A percentile compares a stretch with the other conserved stretches of the same genome.
These are phyloP conservation scores for Lyophyllum semitale DNA, from an alignment of 768 basidiomycete genomes.

Conservation along the genomic window DNA sequence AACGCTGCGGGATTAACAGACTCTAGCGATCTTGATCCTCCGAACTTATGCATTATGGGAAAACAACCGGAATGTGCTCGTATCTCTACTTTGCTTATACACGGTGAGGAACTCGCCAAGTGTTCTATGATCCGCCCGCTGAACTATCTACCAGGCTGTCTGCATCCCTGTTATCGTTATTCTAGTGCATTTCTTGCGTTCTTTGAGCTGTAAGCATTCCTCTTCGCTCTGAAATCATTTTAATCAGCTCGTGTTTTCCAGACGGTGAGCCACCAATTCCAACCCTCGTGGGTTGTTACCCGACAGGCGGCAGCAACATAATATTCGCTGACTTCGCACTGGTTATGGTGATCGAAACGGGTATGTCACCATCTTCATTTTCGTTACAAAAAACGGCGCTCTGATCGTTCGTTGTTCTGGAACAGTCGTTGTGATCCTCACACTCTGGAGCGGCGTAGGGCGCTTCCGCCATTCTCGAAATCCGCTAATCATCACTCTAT, in stretches of 20 bases:
- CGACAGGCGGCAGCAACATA: conserved; percentile 1
- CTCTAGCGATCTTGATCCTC: conserved; percentile 17
- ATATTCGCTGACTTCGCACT: conserved; percentile 7
- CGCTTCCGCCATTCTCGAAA: conserved; percentile 22
- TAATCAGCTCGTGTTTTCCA: not conserved
- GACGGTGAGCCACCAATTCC: conserved; percentile 12
- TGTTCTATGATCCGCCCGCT: not conserved
- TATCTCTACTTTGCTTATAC: conserved; percentile 5
- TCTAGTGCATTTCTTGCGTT: conserved; percentile 6
- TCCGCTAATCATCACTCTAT: conserved; percentile 19
- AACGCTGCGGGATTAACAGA: not conserved
- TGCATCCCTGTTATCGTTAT: conserved; percentile 4
- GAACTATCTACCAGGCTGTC: not conserved
- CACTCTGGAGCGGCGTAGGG: conserved; percentile 21
- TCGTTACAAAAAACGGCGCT: no score
- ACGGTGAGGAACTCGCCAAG: conserved; percentile 1
- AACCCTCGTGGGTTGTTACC: conserved; percentile 11
- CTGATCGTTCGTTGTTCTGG: not conserved
- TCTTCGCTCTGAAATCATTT: not conserved
- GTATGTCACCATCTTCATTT: not conserved
- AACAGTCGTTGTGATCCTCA: conserved; percentile 26
- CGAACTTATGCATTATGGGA: conserved; percentile 21
- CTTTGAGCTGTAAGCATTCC: conserved; percentile 7
- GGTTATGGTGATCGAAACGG: conserved; percentile 4
- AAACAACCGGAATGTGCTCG: conserved; percentile 6